These are phyloP conservation scores for Closterium sp. DNA, from an alignment of 139 green algal species.

Conservation along the genomic window DNA sequence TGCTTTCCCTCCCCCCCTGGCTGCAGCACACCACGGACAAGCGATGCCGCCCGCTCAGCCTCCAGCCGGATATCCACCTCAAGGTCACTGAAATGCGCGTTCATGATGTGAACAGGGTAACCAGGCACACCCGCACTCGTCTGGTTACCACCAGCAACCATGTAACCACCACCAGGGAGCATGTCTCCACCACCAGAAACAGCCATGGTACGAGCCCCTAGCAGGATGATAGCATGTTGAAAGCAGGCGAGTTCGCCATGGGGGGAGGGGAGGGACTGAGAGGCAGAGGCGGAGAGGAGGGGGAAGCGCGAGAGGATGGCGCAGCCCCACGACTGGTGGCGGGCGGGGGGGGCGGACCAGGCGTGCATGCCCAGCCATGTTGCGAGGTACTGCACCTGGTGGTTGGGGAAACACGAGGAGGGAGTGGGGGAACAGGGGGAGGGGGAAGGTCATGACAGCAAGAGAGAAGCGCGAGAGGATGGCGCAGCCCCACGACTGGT, in stretches of 20 bases:
- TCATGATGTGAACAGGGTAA: conserved; percentile 37
- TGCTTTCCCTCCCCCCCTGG: not conserved
- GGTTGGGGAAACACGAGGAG: not conserved
- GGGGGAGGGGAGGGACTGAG: conserved; percentile 31
- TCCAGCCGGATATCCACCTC: conserved; percentile 12
- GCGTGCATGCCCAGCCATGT: conserved; percentile 42
- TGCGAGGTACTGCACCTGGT: conserved; percentile 38
- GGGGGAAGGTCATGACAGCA: not conserved
- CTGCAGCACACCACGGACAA: not conserved
- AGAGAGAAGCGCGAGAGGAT: conserved; percentile 37
- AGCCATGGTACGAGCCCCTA: conserved; percentile 41
- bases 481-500: conserved; percentile 32
- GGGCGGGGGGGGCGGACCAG: conserved; percentile 16
- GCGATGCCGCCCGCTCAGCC: conserved; percentile 21
- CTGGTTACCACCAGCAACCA: not conserved
- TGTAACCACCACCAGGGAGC: conserved; percentile 32
- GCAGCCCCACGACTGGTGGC: conserved; percentile 38
- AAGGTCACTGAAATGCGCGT: conserved; percentile 42
- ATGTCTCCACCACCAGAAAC: too few species aligned
- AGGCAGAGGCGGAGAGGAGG: conserved; percentile 1
- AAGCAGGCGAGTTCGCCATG: conserved; percentile 37
- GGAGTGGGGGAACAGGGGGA: not conserved
- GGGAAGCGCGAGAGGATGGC: conserved; percentile 46
- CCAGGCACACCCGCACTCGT: not conserved
- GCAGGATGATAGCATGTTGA: conserved; percentile 21